A percentile compares a stretch with the other conserved stretches of the same genome.
Conservation (phyloP, 441 rosid species). For the Bocquillonia castaneifolia region DNA sequence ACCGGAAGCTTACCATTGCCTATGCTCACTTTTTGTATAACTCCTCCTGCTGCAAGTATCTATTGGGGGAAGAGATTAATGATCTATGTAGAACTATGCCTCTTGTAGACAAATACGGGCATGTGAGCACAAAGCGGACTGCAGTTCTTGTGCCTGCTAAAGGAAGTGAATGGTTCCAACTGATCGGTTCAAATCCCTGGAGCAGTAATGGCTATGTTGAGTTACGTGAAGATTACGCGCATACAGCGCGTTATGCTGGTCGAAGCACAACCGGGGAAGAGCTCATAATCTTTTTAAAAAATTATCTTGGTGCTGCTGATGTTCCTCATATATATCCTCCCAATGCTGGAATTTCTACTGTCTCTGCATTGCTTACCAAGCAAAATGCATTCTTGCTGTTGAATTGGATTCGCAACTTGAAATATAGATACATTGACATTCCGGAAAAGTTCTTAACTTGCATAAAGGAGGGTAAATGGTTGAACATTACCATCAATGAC, state of each 20-base stretch:
- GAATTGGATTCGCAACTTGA: conserved; percentile 43
- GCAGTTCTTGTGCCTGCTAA: conserved; percentile 61
- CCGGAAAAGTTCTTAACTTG: conserved; percentile 40
- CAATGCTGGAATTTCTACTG: conserved; percentile 42
- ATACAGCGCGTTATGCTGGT: conserved; percentile 34
- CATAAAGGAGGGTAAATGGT: conserved; percentile 55
- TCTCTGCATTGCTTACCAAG: conserved; percentile 46
- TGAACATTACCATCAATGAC: conserved; percentile 45
- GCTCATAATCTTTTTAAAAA: conserved; percentile 38
- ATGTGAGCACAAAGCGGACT: conserved; percentile 19
- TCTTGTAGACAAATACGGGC: conserved; percentile 48
- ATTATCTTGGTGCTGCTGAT: conserved; percentile 36
- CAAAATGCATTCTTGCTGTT: conserved; percentile 46
- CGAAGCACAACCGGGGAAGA: conserved; percentile 22
- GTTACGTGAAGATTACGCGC: conserved; percentile 50
- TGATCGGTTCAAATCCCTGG: conserved; percentile 54
- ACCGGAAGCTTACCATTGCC: conserved; percentile 37
- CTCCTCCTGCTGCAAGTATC: conserved; percentile 21
- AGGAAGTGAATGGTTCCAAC: conserved; percentile 55
- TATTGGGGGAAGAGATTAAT: conserved; percentile 25
- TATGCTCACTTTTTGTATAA: conserved; percentile 51
- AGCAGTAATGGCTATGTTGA: conserved; percentile 40
- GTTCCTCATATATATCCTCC: conserved; percentile 54
- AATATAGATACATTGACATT: conserved; percentile 8
- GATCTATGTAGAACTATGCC: conserved; percentile 41